Base-by-base conservation (phyloP, 371 early-diverging fungal genomes). In the Conidiobolus incongruus region DNA sequence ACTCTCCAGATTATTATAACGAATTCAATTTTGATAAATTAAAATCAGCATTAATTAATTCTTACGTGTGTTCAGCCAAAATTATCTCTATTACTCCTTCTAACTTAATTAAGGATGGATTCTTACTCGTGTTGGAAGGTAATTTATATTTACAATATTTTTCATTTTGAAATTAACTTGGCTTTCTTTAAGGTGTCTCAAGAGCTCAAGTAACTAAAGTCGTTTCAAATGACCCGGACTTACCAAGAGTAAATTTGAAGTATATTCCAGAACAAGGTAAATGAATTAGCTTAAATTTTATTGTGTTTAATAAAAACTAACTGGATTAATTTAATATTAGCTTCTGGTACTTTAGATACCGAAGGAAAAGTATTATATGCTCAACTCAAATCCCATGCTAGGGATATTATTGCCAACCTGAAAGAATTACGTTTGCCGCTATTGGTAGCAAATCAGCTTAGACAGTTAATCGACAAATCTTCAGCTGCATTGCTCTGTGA, bases 341-440 rank as follows among this genome's bases (percentile, higher is more conserved):
- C n/a, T n/a, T n/a, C n/a, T n/a, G 20, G 39, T 49, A 2, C 44
- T 43, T 23, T 32, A 23, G 15, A 17, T 11, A 15, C 11, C 19
- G 22, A 23, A 24, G 24, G 28, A 31, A 54, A 63, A 21, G 70
- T 69, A 13, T 53, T 68, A 13, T 62, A 70, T 35, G 59, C 70
- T 23, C 63, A 64, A 11, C 65, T 80, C 42, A 62, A 68, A 23
- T 60, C 70, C 8, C 61, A 68, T 35, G 69, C 69, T 8, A 59
- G 68, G 31, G 75, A 72, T 37, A 67, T 73, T 42, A 45, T 71
- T 5, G 29, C 52, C 13, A 61, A 64, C 28, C 66, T 79, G 48
- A 66, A 75, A 35, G 75, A 75, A 17, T 64, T 85, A 22, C 71
- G 75, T 30, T 49, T 75, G 44, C 75, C 75, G n/a, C 62, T 72